Percentiles rank a stretch among this genome's conserved stretches.
Conservation (phyloP, 352 stramenopile species). For the Globisporangium iwayamae region DNA sequence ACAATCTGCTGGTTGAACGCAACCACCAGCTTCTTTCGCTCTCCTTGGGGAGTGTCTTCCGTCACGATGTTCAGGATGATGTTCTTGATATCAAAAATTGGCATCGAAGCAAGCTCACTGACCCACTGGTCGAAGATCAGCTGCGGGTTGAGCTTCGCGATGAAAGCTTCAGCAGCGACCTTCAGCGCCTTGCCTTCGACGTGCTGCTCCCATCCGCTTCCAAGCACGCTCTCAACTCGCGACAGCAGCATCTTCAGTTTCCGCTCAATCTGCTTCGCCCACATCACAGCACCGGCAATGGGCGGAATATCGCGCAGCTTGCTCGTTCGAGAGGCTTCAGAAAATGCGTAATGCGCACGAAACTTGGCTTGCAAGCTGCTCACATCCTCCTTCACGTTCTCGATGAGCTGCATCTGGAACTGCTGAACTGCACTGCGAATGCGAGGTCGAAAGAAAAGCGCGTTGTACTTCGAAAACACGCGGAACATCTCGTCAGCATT, state of each 20-base stretch:
- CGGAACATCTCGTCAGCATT: slow-evolving; percentile 96
- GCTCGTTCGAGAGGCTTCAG: slow-evolving; percentile 91
- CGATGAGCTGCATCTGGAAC: slow-evolving; percentile 98
- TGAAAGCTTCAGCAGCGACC: slow-evolving; percentile 82
- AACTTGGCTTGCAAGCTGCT: slow-evolving; percentile 96
- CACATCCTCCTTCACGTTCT: slow-evolving; percentile 96
- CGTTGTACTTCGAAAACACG: slow-evolving; percentile 98
- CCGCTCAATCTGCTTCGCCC: slow-evolving; percentile 99
- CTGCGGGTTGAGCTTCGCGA: slow-evolving; percentile 84
- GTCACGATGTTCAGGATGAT: slow-evolving; percentile 90
- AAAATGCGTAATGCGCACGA: slow-evolving; percentile 95
- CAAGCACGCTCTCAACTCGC: slow-evolving; percentile 97
- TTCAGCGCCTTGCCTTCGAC: slow-evolving; percentile 96
- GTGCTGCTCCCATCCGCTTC: slow-evolving; percentile 96
- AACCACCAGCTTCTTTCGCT: slow-evolving; percentile 79
- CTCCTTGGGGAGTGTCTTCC: slow-evolving; percentile 64
- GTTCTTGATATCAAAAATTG: slow-evolving; percentile 90
- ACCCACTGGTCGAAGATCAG: slow-evolving; percentile 96
- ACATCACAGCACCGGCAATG: slow-evolving; percentile 98
- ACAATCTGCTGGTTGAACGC: slow-evolving; percentile 98
- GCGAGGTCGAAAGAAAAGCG: slow-evolving; percentile 95
- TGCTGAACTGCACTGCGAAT: slow-evolving; percentile 96
- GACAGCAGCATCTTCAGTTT: slow-evolving; percentile 96
- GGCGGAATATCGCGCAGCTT: slow-evolving; percentile 96
- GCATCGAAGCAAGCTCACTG: slow-evolving; percentile 86